Percentiles rank a stretch among this genome's conserved stretches.
Evolutionary conservation across 2,329 filamentous ascomycete genomes (phyloP).

Genomic region (Hypoxylon sp.): DNA sequence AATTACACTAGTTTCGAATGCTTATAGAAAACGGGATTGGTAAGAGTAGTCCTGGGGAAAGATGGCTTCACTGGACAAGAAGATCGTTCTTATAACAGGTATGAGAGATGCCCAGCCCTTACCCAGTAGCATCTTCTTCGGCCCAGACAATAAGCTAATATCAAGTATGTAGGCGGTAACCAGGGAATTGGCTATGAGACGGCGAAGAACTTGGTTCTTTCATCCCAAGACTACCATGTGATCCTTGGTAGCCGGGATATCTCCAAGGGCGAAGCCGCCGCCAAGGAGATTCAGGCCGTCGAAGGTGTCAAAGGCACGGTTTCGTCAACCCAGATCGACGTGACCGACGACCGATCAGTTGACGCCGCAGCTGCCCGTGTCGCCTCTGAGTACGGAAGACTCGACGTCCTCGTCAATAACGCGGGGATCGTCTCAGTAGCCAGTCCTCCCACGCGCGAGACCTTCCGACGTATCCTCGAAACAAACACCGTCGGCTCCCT

Average conservation of each 20-base stretch:
- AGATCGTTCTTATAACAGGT: slow-evolving; percentile 38
- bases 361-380: slow-evolving; percentile 31
- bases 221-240: slow-evolving; percentile 45
- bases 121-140: background rate
- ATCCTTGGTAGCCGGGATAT: slow-evolving; percentile 47
- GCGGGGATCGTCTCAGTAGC: slow-evolving; percentile 33
- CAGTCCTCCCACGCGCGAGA: slow-evolving; percentile 16
- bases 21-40: background rate
- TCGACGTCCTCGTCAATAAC: slow-evolving; percentile 40
- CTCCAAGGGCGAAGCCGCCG: slow-evolving; percentile 43
- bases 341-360: slow-evolving; percentile 32
- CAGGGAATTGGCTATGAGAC: slow-evolving; percentile 47
- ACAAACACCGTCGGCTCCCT: slow-evolving; percentile 39
- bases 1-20: background rate
- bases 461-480: slow-evolving; percentile 24
- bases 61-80: slow-evolving; percentile 29
- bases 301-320: slow-evolving; percentile 38
- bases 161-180: slow-evolving; percentile 39
- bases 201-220: slow-evolving; percentile 40
- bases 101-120: background rate
- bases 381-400: slow-evolving; percentile 25
- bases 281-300: slow-evolving; percentile 31
- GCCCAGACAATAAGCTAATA: background rate
- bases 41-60: background rate
- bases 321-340: slow-evolving; percentile 35